Evolutionary conservation across 495 filamentous ascomycete genomes (phyloP).

Genomic region (Glonium stellatum): DNA sequence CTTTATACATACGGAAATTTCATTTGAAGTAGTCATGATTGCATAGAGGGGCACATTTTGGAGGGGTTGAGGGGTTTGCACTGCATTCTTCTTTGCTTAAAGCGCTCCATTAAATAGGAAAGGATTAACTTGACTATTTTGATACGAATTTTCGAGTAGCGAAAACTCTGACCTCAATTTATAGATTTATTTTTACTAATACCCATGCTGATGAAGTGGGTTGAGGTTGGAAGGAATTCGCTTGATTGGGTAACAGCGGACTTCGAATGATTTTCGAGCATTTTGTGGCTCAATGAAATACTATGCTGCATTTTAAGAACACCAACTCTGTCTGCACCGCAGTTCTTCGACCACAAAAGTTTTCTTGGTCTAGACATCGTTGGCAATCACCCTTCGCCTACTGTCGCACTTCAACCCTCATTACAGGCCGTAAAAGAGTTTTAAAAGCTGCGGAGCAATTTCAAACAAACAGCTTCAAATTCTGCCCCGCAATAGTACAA

Average conservation of each 20-base stretch:
- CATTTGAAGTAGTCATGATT: not conserved
- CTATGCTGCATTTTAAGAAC: not conserved
- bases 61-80: not conserved
- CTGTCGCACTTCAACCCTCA: not conserved
- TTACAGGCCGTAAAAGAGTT: not conserved
- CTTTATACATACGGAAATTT: not conserved
- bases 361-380: not conserved
- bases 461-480: not conserved
- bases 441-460: not conserved
- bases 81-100: not conserved
- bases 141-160: not conserved
- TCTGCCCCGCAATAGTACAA: not conserved
- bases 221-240: not conserved
- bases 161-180: not conserved
- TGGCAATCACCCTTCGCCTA: not conserved
- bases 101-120: not conserved
- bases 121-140: not conserved
- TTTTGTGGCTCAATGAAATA: too few species aligned
- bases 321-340: not conserved
- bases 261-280: too few species aligned
- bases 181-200: not conserved
- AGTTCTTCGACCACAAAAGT: not conserved
- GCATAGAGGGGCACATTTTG: not conserved
- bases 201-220: not conserved
- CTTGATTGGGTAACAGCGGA: not conserved